Conservation (phyloP, 1,139 yeast genomes). For the Candida smagusa region DNA sequence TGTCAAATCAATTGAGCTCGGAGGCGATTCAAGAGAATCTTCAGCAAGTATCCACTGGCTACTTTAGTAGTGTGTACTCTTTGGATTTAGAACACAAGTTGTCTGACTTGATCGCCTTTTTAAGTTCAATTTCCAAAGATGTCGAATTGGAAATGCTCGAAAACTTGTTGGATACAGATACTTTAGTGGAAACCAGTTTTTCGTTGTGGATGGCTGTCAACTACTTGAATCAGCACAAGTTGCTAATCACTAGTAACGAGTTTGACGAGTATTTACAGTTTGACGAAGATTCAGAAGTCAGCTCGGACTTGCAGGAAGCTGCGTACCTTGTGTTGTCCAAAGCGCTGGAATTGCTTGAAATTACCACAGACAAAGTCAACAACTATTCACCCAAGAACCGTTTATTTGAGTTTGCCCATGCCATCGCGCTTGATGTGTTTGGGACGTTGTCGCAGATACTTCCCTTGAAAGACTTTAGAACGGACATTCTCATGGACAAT, state of each 20-base stretch:
- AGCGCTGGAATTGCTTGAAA: conserved; percentile 26
- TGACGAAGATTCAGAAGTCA: conserved; percentile 12
- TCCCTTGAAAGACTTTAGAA: conserved; percentile 26
- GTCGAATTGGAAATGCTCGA: conserved; percentile 9
- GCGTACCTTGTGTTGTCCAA: conserved; percentile 22
- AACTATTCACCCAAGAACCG: neutral
- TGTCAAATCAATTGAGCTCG: conserved; percentile 10
- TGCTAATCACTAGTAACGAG: conserved; percentile 1
- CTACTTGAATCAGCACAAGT: conserved; percentile 10
- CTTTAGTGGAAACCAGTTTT: conserved; percentile 5
- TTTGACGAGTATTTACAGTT: conserved; percentile 24
- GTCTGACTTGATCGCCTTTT: conserved; percentile 6
- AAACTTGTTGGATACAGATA: conserved; percentile 9
- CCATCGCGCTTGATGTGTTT: conserved; percentile 31
- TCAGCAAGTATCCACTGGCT: conserved; percentile 2
- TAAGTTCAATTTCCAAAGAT: conserved; percentile 5
- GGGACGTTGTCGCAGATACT: conserved; percentile 23
- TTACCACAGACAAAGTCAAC: conserved; percentile 10
- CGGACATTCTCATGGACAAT: conserved; percentile 31
- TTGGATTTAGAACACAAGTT: conserved; percentile 9
- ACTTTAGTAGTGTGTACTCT: conserved; percentile 9
- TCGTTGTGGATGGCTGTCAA: conserved; percentile 32
- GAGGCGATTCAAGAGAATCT: conserved; percentile 1
- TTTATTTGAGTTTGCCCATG: conserved; percentile 21
- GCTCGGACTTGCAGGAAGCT: conserved; percentile 13